These are phyloP conservation scores for Zygotorulaspora danielsina DNA, from an alignment of 805 yeast genomes.

Conservation along the genomic window DNA sequence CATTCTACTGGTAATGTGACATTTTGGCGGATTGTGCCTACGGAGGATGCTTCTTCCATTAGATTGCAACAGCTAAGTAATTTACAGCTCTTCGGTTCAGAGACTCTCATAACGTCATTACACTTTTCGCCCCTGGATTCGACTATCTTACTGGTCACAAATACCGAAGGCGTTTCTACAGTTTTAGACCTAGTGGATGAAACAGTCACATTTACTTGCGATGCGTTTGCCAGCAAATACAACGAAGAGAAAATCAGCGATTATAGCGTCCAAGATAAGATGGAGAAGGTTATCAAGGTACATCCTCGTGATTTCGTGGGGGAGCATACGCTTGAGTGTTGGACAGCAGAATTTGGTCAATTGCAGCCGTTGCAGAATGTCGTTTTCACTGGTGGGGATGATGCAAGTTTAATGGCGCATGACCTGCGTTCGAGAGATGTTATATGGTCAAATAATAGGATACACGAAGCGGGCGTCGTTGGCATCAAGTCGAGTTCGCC, in stretches of 20 bases:
- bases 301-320: constrained; percentile 29
- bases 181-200: constrained; percentile 21
- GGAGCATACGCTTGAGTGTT: constrained; percentile 72
- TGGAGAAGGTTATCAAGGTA: constrained; percentile 5
- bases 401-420: constrained; percentile 67
- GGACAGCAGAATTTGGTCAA: constrained; percentile 77
- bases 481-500: constrained; percentile 53
- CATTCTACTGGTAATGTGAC: constrained; percentile 77
- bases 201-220: constrained; percentile 1
- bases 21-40: constrained; percentile 49
- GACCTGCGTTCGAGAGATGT: constrained; percentile 47
- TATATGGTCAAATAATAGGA: constrained; percentile 40
- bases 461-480: constrained; percentile 90
- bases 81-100: constrained; percentile 46
- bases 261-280: constrained; percentile 19
- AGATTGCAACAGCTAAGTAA: constrained; percentile 29
- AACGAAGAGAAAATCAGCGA: constrained; percentile 8
- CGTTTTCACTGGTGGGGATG: constrained; percentile 89
- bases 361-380: constrained; percentile 49
- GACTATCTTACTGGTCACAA: constrained; percentile 48
- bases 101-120: constrained; percentile 58
- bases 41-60: constrained; percentile 8
- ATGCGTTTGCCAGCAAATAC: constrained; percentile 9
- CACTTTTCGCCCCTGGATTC: constrained; percentile 47
- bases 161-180: constrained; percentile 62